Evolutionary conservation across 768 basidiomycete genomes (phyloP).

Genomic region (Candolleomyces aberdarensis): DNA sequence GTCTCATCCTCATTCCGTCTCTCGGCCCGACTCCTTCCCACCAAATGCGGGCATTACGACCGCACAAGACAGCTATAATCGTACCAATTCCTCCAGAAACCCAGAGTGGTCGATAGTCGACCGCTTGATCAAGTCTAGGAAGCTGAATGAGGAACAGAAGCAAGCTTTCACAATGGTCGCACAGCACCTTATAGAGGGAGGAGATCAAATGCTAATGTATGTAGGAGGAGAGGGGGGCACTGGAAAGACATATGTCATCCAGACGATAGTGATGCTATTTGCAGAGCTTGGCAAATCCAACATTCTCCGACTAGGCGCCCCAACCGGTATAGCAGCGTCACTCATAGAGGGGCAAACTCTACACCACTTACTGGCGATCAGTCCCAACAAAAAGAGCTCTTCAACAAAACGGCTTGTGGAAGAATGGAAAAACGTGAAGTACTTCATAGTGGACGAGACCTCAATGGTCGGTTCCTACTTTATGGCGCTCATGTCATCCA

Average conservation of each 20-base stretch:
- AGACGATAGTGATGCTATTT: neutral
- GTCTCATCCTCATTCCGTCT: too few species aligned
- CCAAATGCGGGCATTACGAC: too few species aligned
- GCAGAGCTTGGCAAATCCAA: neutral
- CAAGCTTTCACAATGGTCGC: too few species aligned
- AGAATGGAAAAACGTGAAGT: neutral
- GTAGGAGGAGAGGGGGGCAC: neutral
- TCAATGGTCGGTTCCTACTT: neutral
- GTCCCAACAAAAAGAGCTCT: neutral
- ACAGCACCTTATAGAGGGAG: too few species aligned
- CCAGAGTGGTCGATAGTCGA: too few species aligned
- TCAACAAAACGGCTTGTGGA: neutral
- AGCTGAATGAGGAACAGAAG: too few species aligned
- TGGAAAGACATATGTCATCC: neutral
- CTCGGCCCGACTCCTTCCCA: too few species aligned
- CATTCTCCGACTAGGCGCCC: neutral
- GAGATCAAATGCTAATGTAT: neutral
- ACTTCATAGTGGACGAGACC: neutral
- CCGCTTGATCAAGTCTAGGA: too few species aligned
- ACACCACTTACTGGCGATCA: neutral
- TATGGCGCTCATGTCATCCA: neutral
- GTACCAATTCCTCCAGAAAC: too few species aligned
- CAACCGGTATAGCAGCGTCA: neutral
- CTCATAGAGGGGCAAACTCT: neutral
- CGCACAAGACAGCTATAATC: too few species aligned